Evolutionary conservation across 1,139 yeast genomes (phyloP).

Genomic region (Nadsonia starkeyi-henricii): DNA sequence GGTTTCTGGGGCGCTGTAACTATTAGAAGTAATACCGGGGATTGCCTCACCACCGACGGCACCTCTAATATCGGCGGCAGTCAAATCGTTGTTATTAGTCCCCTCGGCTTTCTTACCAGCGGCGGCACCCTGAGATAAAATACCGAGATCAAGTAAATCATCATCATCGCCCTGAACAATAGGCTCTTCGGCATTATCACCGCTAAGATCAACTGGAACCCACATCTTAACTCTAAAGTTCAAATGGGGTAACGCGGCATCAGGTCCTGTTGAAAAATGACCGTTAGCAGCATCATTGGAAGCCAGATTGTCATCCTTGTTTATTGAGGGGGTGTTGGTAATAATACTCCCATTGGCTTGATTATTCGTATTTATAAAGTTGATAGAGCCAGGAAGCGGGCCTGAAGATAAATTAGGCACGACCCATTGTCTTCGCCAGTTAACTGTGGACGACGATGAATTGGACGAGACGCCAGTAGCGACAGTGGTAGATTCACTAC

Average conservation of each 20-base stretch:
- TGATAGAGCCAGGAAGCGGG: conserved; percentile 1
- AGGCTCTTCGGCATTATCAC: conserved; percentile 18
- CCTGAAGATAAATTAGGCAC: background rate
- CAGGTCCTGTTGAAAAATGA: background rate
- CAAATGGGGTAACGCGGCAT: conserved; percentile 1
- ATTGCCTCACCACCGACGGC: conserved; percentile 48
- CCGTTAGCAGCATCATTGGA: background rate
- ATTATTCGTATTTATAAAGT: background rate
- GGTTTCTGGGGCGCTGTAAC: conserved; percentile 3
- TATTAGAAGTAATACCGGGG: conserved; percentile 30
- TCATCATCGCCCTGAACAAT: conserved; percentile 28
- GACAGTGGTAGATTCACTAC: background rate
- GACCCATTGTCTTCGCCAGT: background rate
- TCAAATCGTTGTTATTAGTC: conserved; percentile 23
- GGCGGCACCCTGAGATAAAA: conserved; percentile 9
- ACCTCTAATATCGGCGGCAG: conserved; percentile 47
- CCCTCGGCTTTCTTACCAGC: conserved; percentile 5
- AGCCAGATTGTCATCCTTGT: background rate
- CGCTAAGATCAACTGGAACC: conserved; percentile 19
- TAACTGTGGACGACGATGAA: background rate
- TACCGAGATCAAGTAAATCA: conserved; percentile 25
- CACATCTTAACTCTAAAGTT: conserved; percentile 31
- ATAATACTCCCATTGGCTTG: background rate
- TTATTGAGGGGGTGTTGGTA: too few species aligned
- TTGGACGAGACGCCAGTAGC: background rate